Evolutionary conservation across 768 basidiomycete genomes (phyloP).

Genomic region (Cubamyces lactineus): DNA sequence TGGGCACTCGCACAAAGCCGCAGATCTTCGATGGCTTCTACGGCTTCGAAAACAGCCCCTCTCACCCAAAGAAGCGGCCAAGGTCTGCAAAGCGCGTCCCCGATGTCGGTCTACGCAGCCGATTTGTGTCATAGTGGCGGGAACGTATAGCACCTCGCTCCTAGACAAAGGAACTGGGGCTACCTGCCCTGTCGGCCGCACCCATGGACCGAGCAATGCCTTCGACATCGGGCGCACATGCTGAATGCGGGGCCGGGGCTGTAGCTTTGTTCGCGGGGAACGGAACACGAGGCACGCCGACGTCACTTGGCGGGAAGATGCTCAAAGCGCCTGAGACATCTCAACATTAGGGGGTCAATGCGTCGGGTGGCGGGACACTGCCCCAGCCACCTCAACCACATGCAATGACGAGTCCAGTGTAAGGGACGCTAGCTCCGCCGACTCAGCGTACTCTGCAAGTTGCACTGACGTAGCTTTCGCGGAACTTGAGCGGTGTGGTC

Average conservation of each 20-base stretch:
- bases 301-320: neutral
- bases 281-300: slow-evolving; percentile 25
- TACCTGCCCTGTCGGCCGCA: neutral
- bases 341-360: slow-evolving; percentile 6
- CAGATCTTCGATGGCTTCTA: neutral
- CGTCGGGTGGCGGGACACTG: slow-evolving; percentile 10
- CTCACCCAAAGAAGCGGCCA: neutral
- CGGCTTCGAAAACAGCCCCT: neutral
- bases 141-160: neutral
- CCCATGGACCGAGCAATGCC: neutral
- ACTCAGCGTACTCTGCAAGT: slow-evolving; percentile 4
- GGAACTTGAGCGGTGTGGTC: neutral
- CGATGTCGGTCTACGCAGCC: neutral
- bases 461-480: neutral
- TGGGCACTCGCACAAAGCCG: neutral
- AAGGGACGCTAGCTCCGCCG: neutral
- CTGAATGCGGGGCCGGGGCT: slow-evolving; percentile 1
- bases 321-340: slow-evolving; percentile 5
- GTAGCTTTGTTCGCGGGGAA: neutral
- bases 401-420: slow-evolving; percentile 15
- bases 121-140: neutral
- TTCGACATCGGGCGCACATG: neutral
- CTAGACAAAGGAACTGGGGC: neutral
- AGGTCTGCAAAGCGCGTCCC: neutral
- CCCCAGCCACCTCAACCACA: slow-evolving; percentile 15